A percentile compares a stretch with the other conserved stretches of the same genome.
These are phyloP conservation scores for Cryphonectria naterciae DNA, from an alignment of 2,329 filamentous ascomycete genomes.

Conservation along the genomic window DNA sequence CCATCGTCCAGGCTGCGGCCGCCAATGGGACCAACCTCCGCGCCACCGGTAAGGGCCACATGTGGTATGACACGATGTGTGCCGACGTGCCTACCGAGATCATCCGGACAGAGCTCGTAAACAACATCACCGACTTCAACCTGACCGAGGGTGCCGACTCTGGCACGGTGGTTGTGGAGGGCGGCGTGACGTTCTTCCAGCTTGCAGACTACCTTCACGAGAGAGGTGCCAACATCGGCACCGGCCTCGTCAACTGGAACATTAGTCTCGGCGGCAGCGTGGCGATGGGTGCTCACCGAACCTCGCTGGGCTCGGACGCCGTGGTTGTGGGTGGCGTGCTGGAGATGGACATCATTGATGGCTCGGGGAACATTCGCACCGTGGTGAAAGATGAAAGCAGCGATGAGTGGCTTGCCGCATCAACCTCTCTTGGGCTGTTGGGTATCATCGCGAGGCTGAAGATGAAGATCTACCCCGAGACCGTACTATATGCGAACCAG, in stretches of 20 bases:
- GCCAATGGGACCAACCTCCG: constrained; percentile 46
- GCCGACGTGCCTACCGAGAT: constrained; percentile 53
- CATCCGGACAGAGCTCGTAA: constrained; percentile 58
- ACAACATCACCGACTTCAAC: constrained; percentile 60
- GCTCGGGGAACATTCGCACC: constrained; percentile 47
- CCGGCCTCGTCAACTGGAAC: constrained; percentile 58
- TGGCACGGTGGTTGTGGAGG: constrained; percentile 53
- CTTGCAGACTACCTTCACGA: constrained; percentile 54
- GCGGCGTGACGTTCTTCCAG: constrained; percentile 56
- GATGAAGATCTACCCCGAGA: constrained; percentile 55
- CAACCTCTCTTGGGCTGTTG: constrained; percentile 53
- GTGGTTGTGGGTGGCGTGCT: constrained; percentile 55
- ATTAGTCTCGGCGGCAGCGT: constrained; percentile 55
- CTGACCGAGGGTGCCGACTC: constrained; percentile 42
- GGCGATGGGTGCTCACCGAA: constrained; percentile 57
- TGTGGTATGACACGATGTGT: constrained; percentile 59
- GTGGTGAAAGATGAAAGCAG: constrained; percentile 46
- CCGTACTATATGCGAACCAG: constrained; percentile 55
- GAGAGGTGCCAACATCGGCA: constrained; percentile 51
- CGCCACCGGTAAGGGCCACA: constrained; percentile 54
- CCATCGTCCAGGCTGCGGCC: constrained; percentile 46
- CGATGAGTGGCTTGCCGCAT: constrained; percentile 56
- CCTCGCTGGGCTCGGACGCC: constrained; percentile 51
- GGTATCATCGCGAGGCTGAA: constrained; percentile 53
- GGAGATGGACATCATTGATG: constrained; percentile 54